Evolutionary conservation across 257 asterid species (phyloP), one percentile per base, ranked within the genome.

Genomic region (Gentiana dahurica): DNA sequence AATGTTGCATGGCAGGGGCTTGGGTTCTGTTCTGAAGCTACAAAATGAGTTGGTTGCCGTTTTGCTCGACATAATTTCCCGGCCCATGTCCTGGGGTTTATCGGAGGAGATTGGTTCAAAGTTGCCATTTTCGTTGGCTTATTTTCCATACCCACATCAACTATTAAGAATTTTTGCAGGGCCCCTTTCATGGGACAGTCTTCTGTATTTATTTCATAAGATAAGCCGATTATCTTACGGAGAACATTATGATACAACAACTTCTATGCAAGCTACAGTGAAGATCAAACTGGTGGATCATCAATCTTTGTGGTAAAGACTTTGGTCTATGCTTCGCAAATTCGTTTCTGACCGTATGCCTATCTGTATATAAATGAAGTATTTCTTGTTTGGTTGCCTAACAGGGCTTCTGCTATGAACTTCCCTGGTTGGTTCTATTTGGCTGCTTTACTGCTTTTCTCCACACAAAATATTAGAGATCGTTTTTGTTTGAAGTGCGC

Each of bases 71-170:
- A 62, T 87, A 58, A 55, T 75, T 67, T 80, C 85, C 69, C 76
- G 94, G 70, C 96, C 94, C 4, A 78, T 75, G 87, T 62, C 79
- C 76, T 87, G 96, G 96, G 96, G 87, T 60, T 54, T 87, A 64
- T 74, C 92, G 43, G 67, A 72, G 74, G 96, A 84, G 53, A 64
- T 70, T 54, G 91, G 85, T 58, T 71, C 76, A 37, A 75, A 77
- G 66, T 78, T 87, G 58, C 86, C 87, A 72, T 80, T 80, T 76
- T 77, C 89, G 62, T 73, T 58, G 71, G 83, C 89, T 49, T 87
- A 87, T 77, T 82, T 87, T 53, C 84, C 93, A 47, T 47, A 66
- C 55, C 74, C 72, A 65, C 78, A 78, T 61, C 70, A 62, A 36
- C 65, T 75, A 45, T 51, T 78, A 54, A 79, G 73, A 71, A 71